These are phyloP conservation scores for Urostyla sp. DNA, from an alignment of 73 alveolate species.

Conservation along the genomic window DNA sequence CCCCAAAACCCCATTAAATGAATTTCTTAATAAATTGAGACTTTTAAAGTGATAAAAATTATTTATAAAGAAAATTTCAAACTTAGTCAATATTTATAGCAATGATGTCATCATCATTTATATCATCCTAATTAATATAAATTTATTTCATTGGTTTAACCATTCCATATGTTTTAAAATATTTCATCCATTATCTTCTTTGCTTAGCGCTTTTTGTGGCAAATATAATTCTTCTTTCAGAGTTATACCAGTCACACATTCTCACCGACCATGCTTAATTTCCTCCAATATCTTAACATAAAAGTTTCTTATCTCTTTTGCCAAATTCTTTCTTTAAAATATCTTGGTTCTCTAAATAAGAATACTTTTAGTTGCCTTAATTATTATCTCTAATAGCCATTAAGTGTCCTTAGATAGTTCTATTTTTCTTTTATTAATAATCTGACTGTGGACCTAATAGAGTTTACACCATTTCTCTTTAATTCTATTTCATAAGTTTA, in stretches of 20 bases:
- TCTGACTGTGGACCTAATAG: no score
- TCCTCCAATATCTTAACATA: background rate
- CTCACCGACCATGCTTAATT: slow-evolving; percentile 47
- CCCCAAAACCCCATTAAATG: no score
- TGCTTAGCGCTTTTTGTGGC: slow-evolving; percentile 22
- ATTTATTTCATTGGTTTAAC: slow-evolving; percentile 8
- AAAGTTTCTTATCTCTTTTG: background rate
- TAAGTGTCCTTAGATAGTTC: slow-evolving; percentile 44
- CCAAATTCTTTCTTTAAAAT: slow-evolving; percentile 31
- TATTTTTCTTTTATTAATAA: no score
- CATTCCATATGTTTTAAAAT: background rate
- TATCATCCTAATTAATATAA: no score
- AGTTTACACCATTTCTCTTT: background rate
- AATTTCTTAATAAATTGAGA: no score
- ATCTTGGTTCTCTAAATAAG: slow-evolving; percentile 14
- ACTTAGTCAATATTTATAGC: no score
- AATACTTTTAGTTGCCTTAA: slow-evolving; percentile 6
- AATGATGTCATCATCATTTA: no score
- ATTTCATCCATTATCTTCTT: slow-evolving; percentile 22
- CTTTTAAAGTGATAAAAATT: no score
- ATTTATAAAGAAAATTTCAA: no score
- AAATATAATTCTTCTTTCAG: slow-evolving; percentile 47
- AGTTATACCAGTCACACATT: slow-evolving; percentile 35
- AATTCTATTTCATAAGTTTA: background rate
- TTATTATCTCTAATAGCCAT: slow-evolving; percentile 35